Evolutionary conservation across 495 filamentous ascomycete genomes (phyloP).

Genomic region (Penicillium atrosanguineum): DNA sequence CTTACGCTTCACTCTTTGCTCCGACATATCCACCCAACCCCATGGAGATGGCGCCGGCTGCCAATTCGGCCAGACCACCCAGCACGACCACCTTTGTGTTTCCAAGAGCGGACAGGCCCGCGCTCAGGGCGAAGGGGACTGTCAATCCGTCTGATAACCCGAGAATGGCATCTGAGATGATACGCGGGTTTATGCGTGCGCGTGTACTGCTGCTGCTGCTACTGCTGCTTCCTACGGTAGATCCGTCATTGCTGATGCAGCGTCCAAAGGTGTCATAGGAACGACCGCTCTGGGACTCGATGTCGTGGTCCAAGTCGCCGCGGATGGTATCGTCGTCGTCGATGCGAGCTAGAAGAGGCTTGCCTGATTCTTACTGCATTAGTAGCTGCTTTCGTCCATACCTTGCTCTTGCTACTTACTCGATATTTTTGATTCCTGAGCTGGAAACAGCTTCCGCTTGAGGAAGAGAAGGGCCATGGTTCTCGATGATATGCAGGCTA

Average conservation of each 20-base stretch:
- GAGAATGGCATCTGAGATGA: slow-evolving; percentile 57
- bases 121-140: slow-evolving; percentile 56
- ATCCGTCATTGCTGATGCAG: slow-evolving; percentile 23
- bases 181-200: slow-evolving; percentile 46
- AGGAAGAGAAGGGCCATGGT: slow-evolving; percentile 44
- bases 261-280: slow-evolving; percentile 45
- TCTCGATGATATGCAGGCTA: neutral
- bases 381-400: neutral
- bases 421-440: slow-evolving; percentile 15
- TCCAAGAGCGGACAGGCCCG: slow-evolving; percentile 52
- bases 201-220: slow-evolving; percentile 33
- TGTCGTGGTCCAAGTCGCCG: slow-evolving; percentile 29
- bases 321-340: slow-evolving; percentile 32
- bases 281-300: slow-evolving; percentile 35
- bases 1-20: slow-evolving; percentile 66
- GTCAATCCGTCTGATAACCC: slow-evolving; percentile 60
- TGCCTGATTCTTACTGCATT: slow-evolving; percentile 25
- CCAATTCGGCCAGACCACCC: slow-evolving; percentile 54
- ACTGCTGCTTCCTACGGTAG: slow-evolving; percentile 24
- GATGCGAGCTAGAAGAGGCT: slow-evolving; percentile 34
- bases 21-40: slow-evolving; percentile 60
- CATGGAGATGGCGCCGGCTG: slow-evolving; percentile 57
- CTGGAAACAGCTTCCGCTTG: slow-evolving; percentile 43
- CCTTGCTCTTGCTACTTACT: slow-evolving; percentile 10
- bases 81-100: slow-evolving; percentile 54